A percentile compares a stretch with the other conserved stretches of the same genome.
These are phyloP conservation scores for Parasitella parasitica DNA, from an alignment of 371 early-diverging fungal genomes.

Conservation along the genomic window DNA sequence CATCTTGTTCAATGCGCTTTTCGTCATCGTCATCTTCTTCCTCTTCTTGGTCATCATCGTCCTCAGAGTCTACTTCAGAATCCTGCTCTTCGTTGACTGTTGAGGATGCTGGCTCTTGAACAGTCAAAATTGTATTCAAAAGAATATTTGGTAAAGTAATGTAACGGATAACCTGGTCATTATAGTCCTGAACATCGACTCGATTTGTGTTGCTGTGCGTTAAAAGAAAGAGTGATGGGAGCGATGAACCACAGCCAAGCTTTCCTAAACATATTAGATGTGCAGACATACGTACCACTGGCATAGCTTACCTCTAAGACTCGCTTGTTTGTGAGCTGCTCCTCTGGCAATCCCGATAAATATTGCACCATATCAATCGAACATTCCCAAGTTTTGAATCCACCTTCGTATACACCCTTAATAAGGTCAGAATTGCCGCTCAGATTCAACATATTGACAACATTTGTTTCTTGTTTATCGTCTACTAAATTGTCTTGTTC, in stretches of 20 bases:
- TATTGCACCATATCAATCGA: constrained; percentile 80
- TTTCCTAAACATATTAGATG: constrained; percentile 24
- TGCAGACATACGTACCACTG: neutral
- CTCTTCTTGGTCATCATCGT: constrained; percentile 47
- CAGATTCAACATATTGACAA: constrained; percentile 51
- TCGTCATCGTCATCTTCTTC: constrained; percentile 58
- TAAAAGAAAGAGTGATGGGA: constrained; percentile 83
- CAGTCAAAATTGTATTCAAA: constrained; percentile 64
- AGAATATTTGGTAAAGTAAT: constrained; percentile 91
- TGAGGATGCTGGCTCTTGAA: constrained; percentile 21
- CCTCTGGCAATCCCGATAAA: constrained; percentile 46
- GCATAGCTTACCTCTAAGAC: constrained; percentile 60
- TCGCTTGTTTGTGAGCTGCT: constrained; percentile 48
- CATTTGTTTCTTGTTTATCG: constrained; percentile 34
- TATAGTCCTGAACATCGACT: constrained; percentile 92
- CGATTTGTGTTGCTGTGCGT: constrained; percentile 40
- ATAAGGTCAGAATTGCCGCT: constrained; percentile 77
- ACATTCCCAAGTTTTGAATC: constrained; percentile 97
- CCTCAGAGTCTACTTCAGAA: constrained; percentile 18
- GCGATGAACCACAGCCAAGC: constrained; percentile 90
- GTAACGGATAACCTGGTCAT: constrained; percentile 81
- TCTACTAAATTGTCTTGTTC: constrained; percentile 63
- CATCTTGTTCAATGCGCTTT: constrained; percentile 45
- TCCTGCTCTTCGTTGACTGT: constrained; percentile 20
- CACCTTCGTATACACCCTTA: constrained; percentile 90